Evolutionary conservation across 2,329 filamentous ascomycete genomes (phyloP), one percentile per base, ranked within the genome.

Genomic region (Sporothrix schenckii): DNA sequence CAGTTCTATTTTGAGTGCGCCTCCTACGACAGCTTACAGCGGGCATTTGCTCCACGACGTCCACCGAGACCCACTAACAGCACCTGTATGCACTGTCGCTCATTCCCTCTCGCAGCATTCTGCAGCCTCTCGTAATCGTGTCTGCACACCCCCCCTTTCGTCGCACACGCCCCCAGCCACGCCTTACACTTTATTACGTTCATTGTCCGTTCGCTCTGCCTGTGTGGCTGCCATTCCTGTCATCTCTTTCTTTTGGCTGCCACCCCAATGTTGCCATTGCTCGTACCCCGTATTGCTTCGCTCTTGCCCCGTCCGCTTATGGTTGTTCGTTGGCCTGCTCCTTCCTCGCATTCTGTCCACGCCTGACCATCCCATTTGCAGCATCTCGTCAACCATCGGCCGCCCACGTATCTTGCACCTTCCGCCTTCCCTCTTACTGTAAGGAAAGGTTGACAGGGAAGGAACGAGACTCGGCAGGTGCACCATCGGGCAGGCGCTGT

Each of bases 81-180:
- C 41, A 10, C 39, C 39, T 44, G 53, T 34, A 16, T 27, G n/a
- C 39, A 14, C 56, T 41, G 34, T 61, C 56, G 56, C 39, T 47
- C 58, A 21, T 61, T 27, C 58, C 56, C n/a, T 47, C 21, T 21
- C 39, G 5, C 58, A 47, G 58, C 58, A 24, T 61, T 34, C 58
- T 61, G 39, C 39, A 47, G 27, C 4, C 58, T 47, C 58, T 39
- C 58, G 21, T 63, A 47, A 27, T 39, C 21, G 39, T 63, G 41
- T 47, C 41, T 11, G 39, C 58, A 63, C 58, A 63, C 58, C 39
- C 58, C 58, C 39, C 39, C 41, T 63, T 47, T 19, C 39, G 39
- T 63, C 58, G 58, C 58, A 63, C 58, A 63, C 58, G 58, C 58
- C 58, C 44, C 58, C 58, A 27, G 58, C 58, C 58, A 47, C 58